Evolutionary conservation across 768 basidiomycete genomes (phyloP).

Genomic region (Mycena venus): DNA sequence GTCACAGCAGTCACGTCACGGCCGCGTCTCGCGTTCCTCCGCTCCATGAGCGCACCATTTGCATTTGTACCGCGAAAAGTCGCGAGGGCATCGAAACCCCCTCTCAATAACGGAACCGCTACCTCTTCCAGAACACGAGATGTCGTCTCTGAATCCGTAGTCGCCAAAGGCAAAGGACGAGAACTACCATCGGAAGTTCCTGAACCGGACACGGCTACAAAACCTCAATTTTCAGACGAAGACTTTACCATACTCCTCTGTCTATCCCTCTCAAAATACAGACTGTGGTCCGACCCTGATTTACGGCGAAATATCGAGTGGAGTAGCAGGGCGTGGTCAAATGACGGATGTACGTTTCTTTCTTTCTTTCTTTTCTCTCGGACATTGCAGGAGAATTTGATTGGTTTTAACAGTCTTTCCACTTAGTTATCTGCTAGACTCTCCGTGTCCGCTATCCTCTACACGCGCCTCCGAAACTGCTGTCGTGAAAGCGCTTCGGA

Average conservation of each 20-base stretch:
- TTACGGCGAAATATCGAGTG: constrained; percentile 63
- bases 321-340: constrained; percentile 34
- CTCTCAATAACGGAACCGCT: background rate
- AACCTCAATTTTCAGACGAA: constrained; percentile 45
- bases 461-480: constrained; percentile 55
- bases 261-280: constrained; percentile 80
- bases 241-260: constrained; percentile 65
- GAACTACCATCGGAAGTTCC: background rate
- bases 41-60: too few species aligned
- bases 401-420: constrained; percentile 64
- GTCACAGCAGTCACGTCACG: too few species aligned
- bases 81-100: constrained; percentile 46
- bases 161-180: constrained; percentile 41
- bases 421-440: constrained; percentile 63
- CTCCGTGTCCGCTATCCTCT: constrained; percentile 44
- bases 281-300: constrained; percentile 74
- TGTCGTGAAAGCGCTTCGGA: constrained; percentile 73
- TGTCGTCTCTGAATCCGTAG: background rate
- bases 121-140: background rate
- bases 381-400: constrained; percentile 29
- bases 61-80: constrained; percentile 65
- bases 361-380: background rate
- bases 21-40: too few species aligned
- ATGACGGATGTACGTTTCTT: constrained; percentile 67
- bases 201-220: constrained; percentile 19